Conservation (phyloP, 345 rosid genomes). For the Rhodamnia rubescens region DNA sequence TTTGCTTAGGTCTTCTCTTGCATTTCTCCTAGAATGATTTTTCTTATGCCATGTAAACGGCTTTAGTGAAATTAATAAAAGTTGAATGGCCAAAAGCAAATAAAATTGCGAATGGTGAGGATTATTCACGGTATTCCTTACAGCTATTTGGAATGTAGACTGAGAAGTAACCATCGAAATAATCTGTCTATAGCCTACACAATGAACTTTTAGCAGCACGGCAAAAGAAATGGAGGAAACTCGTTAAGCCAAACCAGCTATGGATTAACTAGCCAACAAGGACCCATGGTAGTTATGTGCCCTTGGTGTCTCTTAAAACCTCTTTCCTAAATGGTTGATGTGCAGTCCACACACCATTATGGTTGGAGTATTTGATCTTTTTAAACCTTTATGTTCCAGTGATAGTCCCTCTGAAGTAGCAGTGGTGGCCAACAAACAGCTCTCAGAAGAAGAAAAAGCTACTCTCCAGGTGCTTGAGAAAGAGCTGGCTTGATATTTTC, state of each 20-base stretch:
- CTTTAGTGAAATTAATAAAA: neutral
- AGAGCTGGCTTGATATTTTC: neutral
- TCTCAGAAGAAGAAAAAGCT: slow-evolving; percentile 65
- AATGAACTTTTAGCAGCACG: neutral
- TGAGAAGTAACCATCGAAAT: neutral
- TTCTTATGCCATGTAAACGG: neutral
- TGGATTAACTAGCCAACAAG: neutral
- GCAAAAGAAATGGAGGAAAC: neutral
- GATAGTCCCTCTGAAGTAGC: slow-evolving; percentile 40
- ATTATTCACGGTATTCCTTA: neutral
- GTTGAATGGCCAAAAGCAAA: neutral
- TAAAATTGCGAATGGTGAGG: neutral
- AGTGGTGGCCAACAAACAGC: slow-evolving; percentile 31
- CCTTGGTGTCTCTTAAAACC: neutral
- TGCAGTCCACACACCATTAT: neutral
- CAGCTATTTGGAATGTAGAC: neutral
- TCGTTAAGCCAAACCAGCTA: neutral
- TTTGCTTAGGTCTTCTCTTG: neutral
- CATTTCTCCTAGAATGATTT: neutral
- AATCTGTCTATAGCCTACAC: neutral
- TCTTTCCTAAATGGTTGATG: neutral
- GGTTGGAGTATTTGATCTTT: neutral
- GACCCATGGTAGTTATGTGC: neutral
- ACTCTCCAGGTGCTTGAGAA: slow-evolving; percentile 47
- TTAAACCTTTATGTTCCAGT: slow-evolving; percentile 21